Percentiles rank a stretch among this genome's conserved stretches.
These are phyloP conservation scores for Ustilago curta DNA, from an alignment of 1,284 basidiomycete species.

Conservation along the genomic window DNA sequence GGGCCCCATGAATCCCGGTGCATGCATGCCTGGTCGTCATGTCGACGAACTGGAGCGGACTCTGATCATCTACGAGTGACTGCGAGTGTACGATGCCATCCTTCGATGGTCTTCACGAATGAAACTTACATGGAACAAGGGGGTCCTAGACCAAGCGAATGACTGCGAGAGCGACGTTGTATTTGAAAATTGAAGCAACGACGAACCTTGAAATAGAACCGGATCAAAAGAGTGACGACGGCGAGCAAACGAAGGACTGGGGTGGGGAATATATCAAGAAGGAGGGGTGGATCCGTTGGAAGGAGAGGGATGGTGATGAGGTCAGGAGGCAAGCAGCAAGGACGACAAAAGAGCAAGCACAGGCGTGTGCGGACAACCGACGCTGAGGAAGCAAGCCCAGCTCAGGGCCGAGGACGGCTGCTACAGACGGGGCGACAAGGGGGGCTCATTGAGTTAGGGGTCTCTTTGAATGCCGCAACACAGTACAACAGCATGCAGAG, in stretches of 20 bases:
- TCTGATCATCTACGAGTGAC: background rate
- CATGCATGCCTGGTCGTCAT: background rate
- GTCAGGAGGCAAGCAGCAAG: background rate
- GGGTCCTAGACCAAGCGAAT: background rate
- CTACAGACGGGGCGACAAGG: background rate
- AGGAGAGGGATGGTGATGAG: background rate
- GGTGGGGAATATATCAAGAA: background rate
- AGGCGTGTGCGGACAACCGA: conserved; percentile 16
- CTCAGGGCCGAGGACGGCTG: too few species aligned
- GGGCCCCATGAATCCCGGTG: background rate
- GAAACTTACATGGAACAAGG: conserved; percentile 2
- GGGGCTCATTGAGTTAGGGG: conserved; percentile 4
- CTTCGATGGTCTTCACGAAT: background rate
- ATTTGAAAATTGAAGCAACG: background rate
- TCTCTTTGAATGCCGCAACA: conserved; percentile 2
- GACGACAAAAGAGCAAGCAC: background rate
- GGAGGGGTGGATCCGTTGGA: background rate
- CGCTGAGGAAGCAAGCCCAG: background rate
- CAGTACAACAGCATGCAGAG: conserved; percentile 5
- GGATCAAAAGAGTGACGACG: conserved; percentile 45
- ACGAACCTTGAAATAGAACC: background rate
- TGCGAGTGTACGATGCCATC: background rate
- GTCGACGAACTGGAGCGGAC: background rate
- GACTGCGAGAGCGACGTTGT: background rate
- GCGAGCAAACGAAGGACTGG: conserved; percentile 11